These are phyloP conservation scores for Mortierella sp. DNA, from an alignment of 371 early-diverging fungal genomes.

Conservation along the genomic window DNA sequence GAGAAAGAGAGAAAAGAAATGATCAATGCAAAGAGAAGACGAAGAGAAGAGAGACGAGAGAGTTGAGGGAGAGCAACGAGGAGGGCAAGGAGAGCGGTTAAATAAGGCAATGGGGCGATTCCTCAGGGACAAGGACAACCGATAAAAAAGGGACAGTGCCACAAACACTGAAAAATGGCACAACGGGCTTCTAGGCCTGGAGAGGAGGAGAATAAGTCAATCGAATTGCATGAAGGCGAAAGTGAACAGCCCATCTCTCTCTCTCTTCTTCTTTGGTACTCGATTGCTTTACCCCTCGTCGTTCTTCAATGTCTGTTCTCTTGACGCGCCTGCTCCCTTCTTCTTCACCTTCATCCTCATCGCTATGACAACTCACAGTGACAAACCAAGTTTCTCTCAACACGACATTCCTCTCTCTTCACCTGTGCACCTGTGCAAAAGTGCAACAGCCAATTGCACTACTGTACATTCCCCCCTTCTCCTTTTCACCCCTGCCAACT, in stretches of 20 bases:
- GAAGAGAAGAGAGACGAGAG: neutral
- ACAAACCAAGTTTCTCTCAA: too few species aligned
- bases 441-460: too few species aligned
- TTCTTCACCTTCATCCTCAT: too few species aligned
- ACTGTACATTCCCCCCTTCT: neutral
- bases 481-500: neutral
- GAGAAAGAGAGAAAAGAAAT: neutral
- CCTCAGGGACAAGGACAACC: neutral
- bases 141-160: neutral
- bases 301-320: too few species aligned
- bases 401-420: too few species aligned
- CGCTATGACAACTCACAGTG: too few species aligned
- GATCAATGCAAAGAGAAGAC: constrained; percentile 3
- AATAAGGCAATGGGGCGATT: neutral
- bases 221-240: neutral
- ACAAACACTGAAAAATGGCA: neutral
- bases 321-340: too few species aligned
- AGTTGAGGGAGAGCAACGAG: neutral
- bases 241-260: neutral
- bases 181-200: neutral
- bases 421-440: too few species aligned
- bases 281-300: too few species aligned
- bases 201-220: too few species aligned
- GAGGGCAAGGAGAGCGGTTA: neutral
- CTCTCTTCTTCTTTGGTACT: too few species aligned